A percentile compares a stretch with the other conserved stretches of the same genome.
phyloP scores from a whole-genome alignment of 768 basidiomycete species.

The Mycena galopus region DNA sequence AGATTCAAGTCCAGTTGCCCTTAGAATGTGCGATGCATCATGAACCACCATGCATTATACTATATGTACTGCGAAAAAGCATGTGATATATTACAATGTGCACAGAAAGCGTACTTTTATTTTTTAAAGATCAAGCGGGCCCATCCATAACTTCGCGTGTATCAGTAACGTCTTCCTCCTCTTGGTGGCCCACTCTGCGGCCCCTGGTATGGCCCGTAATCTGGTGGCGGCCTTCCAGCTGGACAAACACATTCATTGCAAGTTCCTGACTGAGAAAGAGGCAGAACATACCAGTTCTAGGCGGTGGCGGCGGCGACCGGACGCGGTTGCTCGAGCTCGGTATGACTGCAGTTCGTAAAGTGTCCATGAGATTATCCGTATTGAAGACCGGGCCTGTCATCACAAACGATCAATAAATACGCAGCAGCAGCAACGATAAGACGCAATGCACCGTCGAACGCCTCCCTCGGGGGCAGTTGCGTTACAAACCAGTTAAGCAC shows the following conservation, averaged over 20 bases:
- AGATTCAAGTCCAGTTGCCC: too few relatives aligned
- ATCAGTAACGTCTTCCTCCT: conserved; percentile 45
- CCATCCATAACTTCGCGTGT: background rate
- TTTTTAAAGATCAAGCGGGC: background rate
- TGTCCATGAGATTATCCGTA: conserved; percentile 89
- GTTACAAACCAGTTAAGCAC: conserved; percentile 90
- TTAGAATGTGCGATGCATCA: too few relatives aligned
- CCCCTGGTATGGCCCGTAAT: conserved; percentile 90
- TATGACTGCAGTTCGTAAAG: conserved; percentile 86
- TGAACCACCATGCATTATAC: background rate
- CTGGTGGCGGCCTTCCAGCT: conserved; percentile 84
- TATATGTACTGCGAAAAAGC: background rate
- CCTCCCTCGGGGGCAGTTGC: conserved; percentile 74
- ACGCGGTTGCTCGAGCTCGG: conserved; percentile 68
- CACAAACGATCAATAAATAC: conserved; percentile 13
- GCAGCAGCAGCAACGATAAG: background rate
- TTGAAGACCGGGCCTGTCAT: conserved; percentile 88
- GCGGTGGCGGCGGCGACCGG: conserved; percentile 72
- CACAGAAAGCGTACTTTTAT: conserved; percentile 5
- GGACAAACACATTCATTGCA: conserved; percentile 31
- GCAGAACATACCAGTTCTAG: conserved; percentile 59
- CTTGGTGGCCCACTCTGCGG: conserved; percentile 61
- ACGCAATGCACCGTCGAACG: conserved; percentile 84
- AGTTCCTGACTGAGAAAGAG: conserved; percentile 7
- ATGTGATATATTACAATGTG: background rate